phyloP scores from a whole-genome alignment of 1,139 yeast species.

The Pichia sp. region DNA sequence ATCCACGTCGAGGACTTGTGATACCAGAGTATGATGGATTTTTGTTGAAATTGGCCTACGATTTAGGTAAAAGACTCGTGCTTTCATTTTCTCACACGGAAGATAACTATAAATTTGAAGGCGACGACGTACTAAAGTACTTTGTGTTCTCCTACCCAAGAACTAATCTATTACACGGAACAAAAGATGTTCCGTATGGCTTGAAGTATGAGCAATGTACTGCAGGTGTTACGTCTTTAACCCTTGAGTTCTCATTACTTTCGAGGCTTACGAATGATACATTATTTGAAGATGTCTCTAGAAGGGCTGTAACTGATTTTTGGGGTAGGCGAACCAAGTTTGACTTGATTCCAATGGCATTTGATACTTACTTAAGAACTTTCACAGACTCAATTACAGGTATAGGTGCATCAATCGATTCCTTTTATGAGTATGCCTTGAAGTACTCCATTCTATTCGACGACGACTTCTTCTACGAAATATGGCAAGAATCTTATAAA shows the following conservation, averaged over 20 bases:
- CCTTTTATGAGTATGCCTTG: conserved; percentile 84
- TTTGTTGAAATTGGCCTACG: conserved; percentile 62
- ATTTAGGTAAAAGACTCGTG: conserved; percentile 62
- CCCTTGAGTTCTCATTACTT: conserved; percentile 71
- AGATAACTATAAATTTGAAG: conserved; percentile 35
- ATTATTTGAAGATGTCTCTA: conserved; percentile 60
- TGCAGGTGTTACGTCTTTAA: conserved; percentile 82
- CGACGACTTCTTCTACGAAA: conserved; percentile 54
- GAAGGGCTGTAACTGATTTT: conserved; percentile 59
- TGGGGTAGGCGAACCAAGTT: conserved; percentile 65
- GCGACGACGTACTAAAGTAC: neutral
- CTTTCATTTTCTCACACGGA: conserved; percentile 56
- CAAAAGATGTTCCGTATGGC: conserved; percentile 38
- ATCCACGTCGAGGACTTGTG: conserved; percentile 44
- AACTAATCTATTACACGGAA: conserved; percentile 56
- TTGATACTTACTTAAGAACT: conserved; percentile 44
- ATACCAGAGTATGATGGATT: conserved; percentile 60
- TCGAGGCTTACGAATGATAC: conserved; percentile 71
- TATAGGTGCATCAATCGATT: conserved; percentile 90
- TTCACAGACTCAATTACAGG: conserved; percentile 70
- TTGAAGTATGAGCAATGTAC: conserved; percentile 68
- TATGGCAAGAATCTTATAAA: conserved; percentile 57
- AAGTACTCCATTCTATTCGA: conserved; percentile 71
- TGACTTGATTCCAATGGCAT: conserved; percentile 72
- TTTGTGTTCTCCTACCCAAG: conserved; percentile 61